Evolutionary conservation across 148 eudicot genomes (phyloP).

Genomic region (Dianthus caryophyllus): DNA sequence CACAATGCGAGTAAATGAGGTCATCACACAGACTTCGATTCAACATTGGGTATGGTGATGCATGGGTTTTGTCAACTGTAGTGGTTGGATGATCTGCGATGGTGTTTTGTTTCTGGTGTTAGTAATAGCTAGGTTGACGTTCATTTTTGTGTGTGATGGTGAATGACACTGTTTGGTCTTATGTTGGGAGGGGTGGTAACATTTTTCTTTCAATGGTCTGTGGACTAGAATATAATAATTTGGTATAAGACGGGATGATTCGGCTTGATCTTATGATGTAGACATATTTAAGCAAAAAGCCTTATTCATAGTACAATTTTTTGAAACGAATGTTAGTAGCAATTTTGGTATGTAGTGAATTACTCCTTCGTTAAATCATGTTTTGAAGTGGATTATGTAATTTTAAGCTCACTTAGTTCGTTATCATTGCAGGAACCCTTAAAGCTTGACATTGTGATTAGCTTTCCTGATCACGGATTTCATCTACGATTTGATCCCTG

Average conservation of each 20-base stretch:
- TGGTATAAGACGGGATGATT: too few species aligned
- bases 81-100: not conserved
- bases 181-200: not conserved
- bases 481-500: conserved; percentile 89
- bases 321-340: not conserved
- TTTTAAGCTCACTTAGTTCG: not conserved
- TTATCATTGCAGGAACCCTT: conserved; percentile 67
- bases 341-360: not conserved
- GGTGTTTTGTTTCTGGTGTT: not conserved
- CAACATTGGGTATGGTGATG: not conserved
- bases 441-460: conserved; percentile 76
- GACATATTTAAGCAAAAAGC: not conserved
- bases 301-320: not conserved
- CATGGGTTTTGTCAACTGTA: not conserved
- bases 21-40: not conserved
- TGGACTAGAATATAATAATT: not conserved
- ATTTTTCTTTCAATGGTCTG: not conserved
- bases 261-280: not conserved
- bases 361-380: not conserved
- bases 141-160: too few species aligned
- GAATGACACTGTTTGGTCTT: not conserved
- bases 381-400: not conserved
- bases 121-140: not conserved
- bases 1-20: too few species aligned
- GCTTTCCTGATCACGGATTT: conserved; percentile 96